phyloP scores from a whole-genome alignment of 2,329 filamentous ascomycete species.

The Davidsoniella neocaledoniae region DNA sequence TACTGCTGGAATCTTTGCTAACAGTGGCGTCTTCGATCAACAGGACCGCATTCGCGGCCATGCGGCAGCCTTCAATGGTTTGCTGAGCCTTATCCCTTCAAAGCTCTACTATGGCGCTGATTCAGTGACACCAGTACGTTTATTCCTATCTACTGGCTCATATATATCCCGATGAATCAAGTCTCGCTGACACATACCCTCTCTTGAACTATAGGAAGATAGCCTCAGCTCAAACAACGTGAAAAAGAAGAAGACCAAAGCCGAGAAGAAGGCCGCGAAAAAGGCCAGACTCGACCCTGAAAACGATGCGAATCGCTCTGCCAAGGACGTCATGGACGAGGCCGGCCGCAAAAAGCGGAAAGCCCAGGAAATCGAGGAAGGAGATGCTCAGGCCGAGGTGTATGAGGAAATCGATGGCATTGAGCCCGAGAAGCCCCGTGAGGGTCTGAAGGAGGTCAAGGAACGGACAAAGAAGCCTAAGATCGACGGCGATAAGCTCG shows the following conservation, averaged over 20 bases:
- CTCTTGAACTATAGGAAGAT: conserved; percentile 48
- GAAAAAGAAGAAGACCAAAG: conserved; percentile 89
- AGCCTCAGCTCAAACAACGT: conserved; percentile 30
- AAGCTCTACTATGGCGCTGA: conserved; percentile 64
- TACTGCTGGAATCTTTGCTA: conserved; percentile 5
- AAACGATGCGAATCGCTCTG: conserved; percentile 60
- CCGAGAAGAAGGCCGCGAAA: conserved; percentile 66
- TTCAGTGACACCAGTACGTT: conserved; percentile 39
- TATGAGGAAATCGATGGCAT: conserved; percentile 35
- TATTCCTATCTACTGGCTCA: conserved; percentile 17
- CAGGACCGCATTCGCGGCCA: conserved; percentile 42
- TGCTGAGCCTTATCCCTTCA: conserved; percentile 75
- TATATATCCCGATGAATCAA: background rate
- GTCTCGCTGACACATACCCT: background rate
- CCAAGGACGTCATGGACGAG: conserved; percentile 86
- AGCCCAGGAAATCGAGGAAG: conserved; percentile 34
- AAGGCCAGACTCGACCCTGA: conserved; percentile 83
- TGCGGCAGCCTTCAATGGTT: conserved; percentile 66
- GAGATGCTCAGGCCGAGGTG: conserved; percentile 23
- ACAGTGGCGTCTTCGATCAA: background rate
- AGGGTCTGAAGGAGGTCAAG: conserved; percentile 46
- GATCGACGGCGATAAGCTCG: conserved; percentile 12
- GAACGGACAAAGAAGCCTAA: conserved; percentile 30
- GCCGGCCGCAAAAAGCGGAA: conserved; percentile 63
- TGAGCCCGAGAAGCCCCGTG: conserved; percentile 42